These are phyloP conservation scores for Acacia concinna DNA, from an alignment of 331 rosid genomes.

Conservation along the genomic window DNA sequence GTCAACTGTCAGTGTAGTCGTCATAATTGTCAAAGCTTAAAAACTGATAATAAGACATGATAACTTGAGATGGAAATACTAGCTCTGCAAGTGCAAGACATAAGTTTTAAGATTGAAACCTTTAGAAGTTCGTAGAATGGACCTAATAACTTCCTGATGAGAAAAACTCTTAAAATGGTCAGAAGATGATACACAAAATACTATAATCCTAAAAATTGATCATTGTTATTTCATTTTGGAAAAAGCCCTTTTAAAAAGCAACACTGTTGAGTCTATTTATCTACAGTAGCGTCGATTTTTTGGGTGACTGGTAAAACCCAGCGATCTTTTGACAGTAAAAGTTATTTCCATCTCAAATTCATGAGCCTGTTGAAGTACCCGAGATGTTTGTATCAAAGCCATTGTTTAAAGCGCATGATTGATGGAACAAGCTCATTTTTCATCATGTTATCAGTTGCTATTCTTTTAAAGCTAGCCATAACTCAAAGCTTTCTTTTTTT, in stretches of 20 bases:
- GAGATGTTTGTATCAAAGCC: neutral
- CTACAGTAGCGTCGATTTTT: neutral
- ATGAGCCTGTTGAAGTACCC: neutral
- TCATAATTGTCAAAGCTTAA: neutral
- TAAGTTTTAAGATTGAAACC: neutral
- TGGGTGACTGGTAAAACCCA: neutral
- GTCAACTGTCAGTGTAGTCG: slow-evolving; percentile 9
- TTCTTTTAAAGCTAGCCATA: neutral
- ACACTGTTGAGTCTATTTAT: neutral
- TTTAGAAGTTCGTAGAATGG: neutral
- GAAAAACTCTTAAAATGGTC: neutral
- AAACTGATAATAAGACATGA: neutral
- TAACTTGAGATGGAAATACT: neutral
- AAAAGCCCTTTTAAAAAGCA: neutral
- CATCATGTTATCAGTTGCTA: slow-evolving; percentile 1
- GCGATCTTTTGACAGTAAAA: neutral
- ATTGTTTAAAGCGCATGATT: neutral
- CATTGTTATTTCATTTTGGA: neutral
- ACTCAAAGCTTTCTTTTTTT: neutral
- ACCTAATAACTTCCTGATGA: neutral
- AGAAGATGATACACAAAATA: neutral
- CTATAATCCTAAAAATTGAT: neutral
- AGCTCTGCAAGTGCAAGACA: neutral
- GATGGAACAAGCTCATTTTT: neutral
- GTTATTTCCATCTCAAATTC: too few relatives aligned